Conservation (phyloP, 2,329 filamentous ascomycete species). For the Hymenotorrendiella dingleyae region DNA sequence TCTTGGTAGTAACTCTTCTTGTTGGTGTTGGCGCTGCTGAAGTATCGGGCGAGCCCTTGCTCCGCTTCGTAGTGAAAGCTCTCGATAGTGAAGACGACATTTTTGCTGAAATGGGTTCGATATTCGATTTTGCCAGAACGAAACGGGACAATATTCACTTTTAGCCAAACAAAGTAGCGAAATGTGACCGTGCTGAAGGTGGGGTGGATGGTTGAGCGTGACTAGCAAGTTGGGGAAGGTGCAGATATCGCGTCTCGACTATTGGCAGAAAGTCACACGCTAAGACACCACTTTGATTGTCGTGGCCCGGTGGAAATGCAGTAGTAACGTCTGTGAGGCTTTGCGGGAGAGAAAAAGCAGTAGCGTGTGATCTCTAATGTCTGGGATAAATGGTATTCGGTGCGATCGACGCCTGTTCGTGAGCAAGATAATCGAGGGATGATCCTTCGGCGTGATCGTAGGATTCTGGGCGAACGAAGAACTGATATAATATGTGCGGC, state of each 20-base stretch:
- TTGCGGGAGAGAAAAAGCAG: too few relatives aligned
- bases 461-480: too few relatives aligned
- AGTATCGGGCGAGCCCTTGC: slow-evolving; percentile 41
- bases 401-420: background rate
- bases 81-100: slow-evolving; percentile 61
- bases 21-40: slow-evolving; percentile 18
- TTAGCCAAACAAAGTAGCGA: slow-evolving; percentile 8
- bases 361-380: too few relatives aligned
- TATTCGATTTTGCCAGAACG: slow-evolving; percentile 6
- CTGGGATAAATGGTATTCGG: background rate
- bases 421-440: background rate
- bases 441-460: background rate
- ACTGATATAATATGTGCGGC: slow-evolving; percentile 3
- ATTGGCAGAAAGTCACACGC: slow-evolving; percentile 15
- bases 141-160: slow-evolving; percentile 3
- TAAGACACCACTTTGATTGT: slow-evolving; percentile 9
- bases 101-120: slow-evolving; percentile 17
- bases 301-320: background rate
- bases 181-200: slow-evolving; percentile 11
- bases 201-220: slow-evolving; percentile 19
- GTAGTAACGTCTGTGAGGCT: too few relatives aligned
- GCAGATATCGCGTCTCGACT: slow-evolving; percentile 6
- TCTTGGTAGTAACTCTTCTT: slow-evolving; percentile 26
- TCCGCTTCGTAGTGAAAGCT: slow-evolving; percentile 65
- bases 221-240: slow-evolving; percentile 16